A percentile compares a stretch with the other conserved stretches of the same genome.
Conservation (phyloP, 495 filamentous ascomycete genomes). For the Aspergillus baeticus region DNA sequence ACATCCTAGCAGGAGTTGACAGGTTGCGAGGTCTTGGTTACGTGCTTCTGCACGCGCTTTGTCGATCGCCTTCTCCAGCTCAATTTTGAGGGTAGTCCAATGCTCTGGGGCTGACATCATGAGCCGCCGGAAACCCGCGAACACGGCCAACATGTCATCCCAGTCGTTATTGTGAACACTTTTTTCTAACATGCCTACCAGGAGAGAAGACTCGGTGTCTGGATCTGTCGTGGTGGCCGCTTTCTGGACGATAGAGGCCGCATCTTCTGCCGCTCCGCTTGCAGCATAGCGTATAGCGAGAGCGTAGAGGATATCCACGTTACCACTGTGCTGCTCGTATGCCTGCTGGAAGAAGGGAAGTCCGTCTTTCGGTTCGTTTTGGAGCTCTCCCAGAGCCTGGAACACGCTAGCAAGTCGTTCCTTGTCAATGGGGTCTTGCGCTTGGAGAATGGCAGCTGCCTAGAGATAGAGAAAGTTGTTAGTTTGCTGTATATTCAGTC, state of each 20-base stretch:
- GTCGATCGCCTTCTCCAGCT: slow-evolving; percentile 9
- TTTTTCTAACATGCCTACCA: background rate
- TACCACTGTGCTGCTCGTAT: background rate
- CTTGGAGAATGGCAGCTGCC: slow-evolving; percentile 7
- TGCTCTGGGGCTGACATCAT: slow-evolving; percentile 6
- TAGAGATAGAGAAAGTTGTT: background rate
- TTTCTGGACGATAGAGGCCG: slow-evolving; percentile 4
- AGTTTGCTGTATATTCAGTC: background rate
- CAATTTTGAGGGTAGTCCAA: slow-evolving; percentile 1
- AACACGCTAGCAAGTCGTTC: slow-evolving; percentile 4
- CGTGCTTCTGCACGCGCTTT: slow-evolving; percentile 1
- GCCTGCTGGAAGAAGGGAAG: slow-evolving; percentile 2
- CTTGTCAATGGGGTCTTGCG: slow-evolving; percentile 11
- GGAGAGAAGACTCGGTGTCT: background rate
- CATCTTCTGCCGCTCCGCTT: background rate
- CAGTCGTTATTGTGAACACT: background rate
- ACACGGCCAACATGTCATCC: background rate
- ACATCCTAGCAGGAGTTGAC: slow-evolving; percentile 4
- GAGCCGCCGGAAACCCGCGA: slow-evolving; percentile 1
- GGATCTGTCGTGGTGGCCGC: slow-evolving; percentile 3
- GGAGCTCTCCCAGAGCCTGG: background rate
- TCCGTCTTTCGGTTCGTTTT: background rate
- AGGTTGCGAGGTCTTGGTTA: slow-evolving; percentile 2
- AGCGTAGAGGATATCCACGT: slow-evolving; percentile 1
- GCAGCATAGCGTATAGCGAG: background rate